Conservation (phyloP, 352 stramenopile species). For the Saprolegnia diclina region DNA sequence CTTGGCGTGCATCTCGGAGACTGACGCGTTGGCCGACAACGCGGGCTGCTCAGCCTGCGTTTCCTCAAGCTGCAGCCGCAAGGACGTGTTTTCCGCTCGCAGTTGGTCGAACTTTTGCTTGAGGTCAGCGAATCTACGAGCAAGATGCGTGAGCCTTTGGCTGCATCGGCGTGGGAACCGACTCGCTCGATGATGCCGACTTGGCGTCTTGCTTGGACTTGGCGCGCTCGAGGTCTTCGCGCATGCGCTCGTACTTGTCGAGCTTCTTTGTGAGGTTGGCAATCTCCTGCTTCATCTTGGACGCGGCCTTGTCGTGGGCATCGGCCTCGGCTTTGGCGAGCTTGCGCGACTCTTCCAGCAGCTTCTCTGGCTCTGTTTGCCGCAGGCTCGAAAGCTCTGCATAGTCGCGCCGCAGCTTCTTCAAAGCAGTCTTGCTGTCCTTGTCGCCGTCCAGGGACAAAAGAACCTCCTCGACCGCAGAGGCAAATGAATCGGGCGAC, state of each 20-base stretch:
- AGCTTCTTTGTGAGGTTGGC: conserved; percentile 47
- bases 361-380: conserved; percentile 53
- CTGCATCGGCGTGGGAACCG: conserved; percentile 7
- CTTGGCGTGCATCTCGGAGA: conserved; percentile 36
- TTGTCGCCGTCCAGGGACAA: conserved; percentile 12
- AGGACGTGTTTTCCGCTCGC: conserved; percentile 34
- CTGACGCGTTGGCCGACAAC: background rate
- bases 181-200: background rate
- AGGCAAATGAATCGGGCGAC: conserved; percentile 12
- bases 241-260: conserved; percentile 44
- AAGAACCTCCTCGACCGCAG: conserved; percentile 15
- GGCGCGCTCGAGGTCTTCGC: conserved; percentile 44
- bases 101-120: conserved; percentile 19
- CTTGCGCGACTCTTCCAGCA: conserved; percentile 54
- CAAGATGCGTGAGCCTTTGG: conserved; percentile 28
- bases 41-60: background rate
- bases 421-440: conserved; percentile 12
- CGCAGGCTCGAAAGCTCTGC: conserved; percentile 35
- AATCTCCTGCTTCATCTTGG: conserved; percentile 64
- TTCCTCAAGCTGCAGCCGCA: conserved; percentile 44
- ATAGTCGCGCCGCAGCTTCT: conserved; percentile 24
- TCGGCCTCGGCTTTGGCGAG: conserved; percentile 63
- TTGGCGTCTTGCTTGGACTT: conserved; percentile 37
- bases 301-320: conserved; percentile 61
- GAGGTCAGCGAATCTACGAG: conserved; percentile 17